Evolutionary conservation across 768 basidiomycete species (phyloP), one percentile per base, ranked within the genome.

Genomic region (Lepiota brunneoincarnata): DNA sequence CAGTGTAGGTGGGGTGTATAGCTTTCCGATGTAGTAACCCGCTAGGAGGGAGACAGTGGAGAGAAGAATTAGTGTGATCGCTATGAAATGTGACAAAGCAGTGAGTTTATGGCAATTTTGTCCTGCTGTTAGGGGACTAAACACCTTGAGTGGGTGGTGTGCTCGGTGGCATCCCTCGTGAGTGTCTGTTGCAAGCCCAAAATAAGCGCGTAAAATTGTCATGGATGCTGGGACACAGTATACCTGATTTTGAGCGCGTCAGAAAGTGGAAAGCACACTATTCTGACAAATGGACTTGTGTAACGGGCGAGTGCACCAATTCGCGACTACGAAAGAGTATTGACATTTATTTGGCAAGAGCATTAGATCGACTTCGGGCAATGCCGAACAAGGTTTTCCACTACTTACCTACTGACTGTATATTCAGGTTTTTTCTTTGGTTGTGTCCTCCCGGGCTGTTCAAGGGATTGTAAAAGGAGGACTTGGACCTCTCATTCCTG

Each of bases 311-410:
- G n/a, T n/a, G n/a, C n/a, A n/a, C n/a, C n/a, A n/a, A n/a, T n/a
- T n/a, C n/a, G n/a, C n/a, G n/a, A n/a, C n/a, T n/a, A n/a, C n/a
- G n/a, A n/a, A n/a, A n/a, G 26, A 50, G 6, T 55, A 39, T 50
- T 56, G 48, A 56, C 42, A 37, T 3, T 36, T 51, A 34, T 31
- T 56, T 44, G 42, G 34, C 55, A 40, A 14, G n/a, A 31, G 23
- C 37, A 50, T 28, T 37, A 49, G 23, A 42, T 38, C 6, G 7
- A 31, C 7, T 49, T 59, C 65, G 67, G 67, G 58, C 60, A 62
- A 57, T 21, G 49, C 66, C 66, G 67, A 61, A 49, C 42, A 54
- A 49, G 45, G 51, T 51, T 58, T 58, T 54, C 47, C 48, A 50
- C 21, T 37, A 39, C 56, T 17, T 21, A 31, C 31, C 11, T 7